Base-by-base conservation (phyloP, 371 early-diverging fungal species). In the Lichtheimia ramosa region DNA sequence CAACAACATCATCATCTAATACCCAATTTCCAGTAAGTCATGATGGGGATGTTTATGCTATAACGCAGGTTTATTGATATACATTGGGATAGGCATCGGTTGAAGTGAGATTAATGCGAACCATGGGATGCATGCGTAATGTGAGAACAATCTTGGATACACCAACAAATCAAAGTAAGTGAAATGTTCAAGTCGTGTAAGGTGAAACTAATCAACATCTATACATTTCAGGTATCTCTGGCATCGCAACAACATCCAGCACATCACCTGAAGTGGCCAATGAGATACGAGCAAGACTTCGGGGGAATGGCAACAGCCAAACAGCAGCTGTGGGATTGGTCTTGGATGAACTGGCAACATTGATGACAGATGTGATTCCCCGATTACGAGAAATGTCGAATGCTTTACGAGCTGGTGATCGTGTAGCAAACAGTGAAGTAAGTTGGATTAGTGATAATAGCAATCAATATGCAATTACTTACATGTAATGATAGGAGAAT, bases 321-420 rank as follows among this genome's bases (percentile, higher is more conserved):
- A 66, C 78, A 15, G 64, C 69, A 16, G 76, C 74, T 49, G 72
- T 79, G 14, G 79, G 73, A 15, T 65, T 75, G 54, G 79, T 76
- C 3, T 54, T 79, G 34, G 59, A 72, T 23, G 79, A 79, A 54
- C 52, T 79, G 50, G 74, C 74, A 1, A 69, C 74, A 56, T 51
- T 79, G 8, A 67, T 79, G 67, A 58, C 58, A 5, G 63, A 66
- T 18, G 67, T 69, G 7, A 65, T 60, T 8, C 79, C 79, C 15
- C 56, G 70, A 42, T 56, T 79, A 53, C 64, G 72, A 43, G 68
- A 75, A n/a, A 59, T 72, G 7, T 68, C 73, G 6, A 55, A 62
- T 20, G 65, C 59, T 16, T 50, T 79, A 20, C 66, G 65, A 56
- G 59, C 64, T 27, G 73, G 69, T 18, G 64, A 66, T 51, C 64